These are phyloP conservation scores for Pachysandra terminalis DNA, from an alignment of 164 flowering plant genomes.

Conservation along the genomic window DNA sequence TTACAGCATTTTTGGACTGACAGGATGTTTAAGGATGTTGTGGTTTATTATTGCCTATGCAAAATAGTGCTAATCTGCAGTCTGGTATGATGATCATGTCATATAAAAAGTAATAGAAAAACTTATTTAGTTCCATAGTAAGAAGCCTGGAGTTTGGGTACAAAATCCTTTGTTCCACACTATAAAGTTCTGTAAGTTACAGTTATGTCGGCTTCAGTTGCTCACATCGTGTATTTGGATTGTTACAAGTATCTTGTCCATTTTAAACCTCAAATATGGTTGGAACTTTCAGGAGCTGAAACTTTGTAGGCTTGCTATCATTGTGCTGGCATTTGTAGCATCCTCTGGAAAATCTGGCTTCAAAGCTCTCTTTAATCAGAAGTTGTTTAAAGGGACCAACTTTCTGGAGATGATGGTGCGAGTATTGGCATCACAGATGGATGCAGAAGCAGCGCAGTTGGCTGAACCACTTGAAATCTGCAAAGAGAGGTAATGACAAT, in stretches of 20 bases:
- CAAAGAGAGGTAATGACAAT: conserved; percentile 55
- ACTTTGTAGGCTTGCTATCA: conserved; percentile 61
- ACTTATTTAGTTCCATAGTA: no score
- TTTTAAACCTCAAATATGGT: conserved; percentile 2
- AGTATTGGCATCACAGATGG: conserved; percentile 56
- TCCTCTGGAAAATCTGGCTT: conserved; percentile 75
- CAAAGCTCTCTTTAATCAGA: conserved; percentile 46
- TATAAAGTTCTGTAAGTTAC: conserved; percentile 25
- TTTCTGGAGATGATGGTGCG: conserved; percentile 61
- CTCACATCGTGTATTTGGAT: background rate
- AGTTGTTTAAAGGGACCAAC: conserved; percentile 31
- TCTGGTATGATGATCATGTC: no score
- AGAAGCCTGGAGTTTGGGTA: no score
- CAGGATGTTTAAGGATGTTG: no score
- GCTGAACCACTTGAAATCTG: conserved; percentile 32
- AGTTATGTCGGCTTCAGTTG: background rate
- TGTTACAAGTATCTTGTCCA: conserved; percentile 14
- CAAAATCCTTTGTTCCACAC: background rate
- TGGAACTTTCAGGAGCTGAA: conserved; percentile 54
- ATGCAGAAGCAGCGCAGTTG: conserved; percentile 37
- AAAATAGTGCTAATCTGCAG: no score
- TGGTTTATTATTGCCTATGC: no score
- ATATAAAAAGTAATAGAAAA: no score
- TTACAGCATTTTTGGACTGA: no score
- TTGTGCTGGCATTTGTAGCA: conserved; percentile 67